phyloP scores from a whole-genome alignment of 192 early-diverging fungal genomes.

The Piromyces finnis region DNA sequence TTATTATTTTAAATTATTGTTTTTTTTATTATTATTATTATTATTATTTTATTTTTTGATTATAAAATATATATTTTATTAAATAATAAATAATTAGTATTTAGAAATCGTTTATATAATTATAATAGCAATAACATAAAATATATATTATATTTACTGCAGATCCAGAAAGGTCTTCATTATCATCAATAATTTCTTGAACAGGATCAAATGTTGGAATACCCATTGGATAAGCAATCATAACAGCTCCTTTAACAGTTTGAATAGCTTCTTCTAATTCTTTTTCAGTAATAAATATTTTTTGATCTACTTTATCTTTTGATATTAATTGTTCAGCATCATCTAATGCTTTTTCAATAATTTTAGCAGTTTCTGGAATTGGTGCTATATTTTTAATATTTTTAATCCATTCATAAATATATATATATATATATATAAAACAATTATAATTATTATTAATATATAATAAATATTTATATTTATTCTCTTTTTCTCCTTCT shows the following conservation, averaged over 20 bases:
- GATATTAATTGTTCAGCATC: slow-evolving; percentile 5
- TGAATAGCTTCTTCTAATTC: slow-evolving; percentile 15
- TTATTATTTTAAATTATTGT: not conserved
- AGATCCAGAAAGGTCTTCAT: slow-evolving; percentile 28
- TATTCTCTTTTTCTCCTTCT: no score
- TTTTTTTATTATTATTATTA: no score
- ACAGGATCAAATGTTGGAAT: slow-evolving; percentile 32
- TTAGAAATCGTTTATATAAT: no score
- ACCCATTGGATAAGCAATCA: slow-evolving; percentile 32
- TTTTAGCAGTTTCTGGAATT: slow-evolving; percentile 10
- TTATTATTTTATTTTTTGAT: no score
- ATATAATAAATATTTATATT: no score
- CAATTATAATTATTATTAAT: no score
- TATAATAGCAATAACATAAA: no score
- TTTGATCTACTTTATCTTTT: slow-evolving; percentile 16
- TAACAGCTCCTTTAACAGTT: slow-evolving; percentile 21
- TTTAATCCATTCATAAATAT: no score
- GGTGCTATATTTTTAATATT: no score
- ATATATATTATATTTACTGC: slow-evolving; percentile 6
- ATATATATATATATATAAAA: no score
- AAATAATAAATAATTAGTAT: not conserved
- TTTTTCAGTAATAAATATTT: slow-evolving; percentile 2
- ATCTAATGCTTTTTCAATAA: slow-evolving; percentile 16
- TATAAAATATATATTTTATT: no score
- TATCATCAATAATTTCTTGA: slow-evolving; percentile 21